Evolutionary conservation across 441 rosid genomes (phyloP).

Genomic region (Geranium incanum): DNA sequence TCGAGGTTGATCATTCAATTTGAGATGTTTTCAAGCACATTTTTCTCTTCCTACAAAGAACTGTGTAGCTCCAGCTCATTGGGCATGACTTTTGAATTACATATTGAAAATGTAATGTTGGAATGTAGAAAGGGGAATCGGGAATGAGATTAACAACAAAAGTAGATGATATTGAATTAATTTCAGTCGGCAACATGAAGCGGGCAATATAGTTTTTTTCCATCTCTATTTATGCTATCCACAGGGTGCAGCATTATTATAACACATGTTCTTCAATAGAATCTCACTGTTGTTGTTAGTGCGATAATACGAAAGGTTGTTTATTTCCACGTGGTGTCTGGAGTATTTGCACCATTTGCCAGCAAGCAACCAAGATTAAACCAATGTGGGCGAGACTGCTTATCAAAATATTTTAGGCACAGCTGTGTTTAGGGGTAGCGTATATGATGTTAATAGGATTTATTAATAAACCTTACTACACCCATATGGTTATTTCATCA

Average conservation of each 20-base stretch:
- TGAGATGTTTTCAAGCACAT: neutral
- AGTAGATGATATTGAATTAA: too few species aligned
- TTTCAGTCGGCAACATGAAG: too few species aligned
- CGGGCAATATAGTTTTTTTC: too few species aligned
- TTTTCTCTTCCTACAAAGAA: too few species aligned
- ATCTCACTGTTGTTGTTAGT: slow-evolving; percentile 17
- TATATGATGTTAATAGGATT: slow-evolving; percentile 16
- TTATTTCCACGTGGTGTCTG: slow-evolving; percentile 38
- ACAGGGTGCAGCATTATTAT: neutral
- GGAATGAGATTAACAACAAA: too few species aligned
- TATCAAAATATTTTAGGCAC: slow-evolving; percentile 17
- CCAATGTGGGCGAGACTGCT: slow-evolving; percentile 17
- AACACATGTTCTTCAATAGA: neutral
- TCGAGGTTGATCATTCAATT: neutral
- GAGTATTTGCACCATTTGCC: slow-evolving; percentile 45
- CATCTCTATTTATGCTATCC: too few species aligned
- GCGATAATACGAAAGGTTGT: slow-evolving; percentile 11
- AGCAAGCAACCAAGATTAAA: slow-evolving; percentile 44
- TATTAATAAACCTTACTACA: slow-evolving; percentile 11
- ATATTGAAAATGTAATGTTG: too few species aligned
- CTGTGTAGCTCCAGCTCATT: too few species aligned
- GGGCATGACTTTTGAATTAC: too few species aligned
- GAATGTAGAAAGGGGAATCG: too few species aligned
- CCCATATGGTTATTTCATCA: neutral
- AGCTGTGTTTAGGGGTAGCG: slow-evolving; percentile 24